Base-by-base conservation (phyloP, 2,329 filamentous ascomycete genomes). In the Ceratocystis ficicola region DNA sequence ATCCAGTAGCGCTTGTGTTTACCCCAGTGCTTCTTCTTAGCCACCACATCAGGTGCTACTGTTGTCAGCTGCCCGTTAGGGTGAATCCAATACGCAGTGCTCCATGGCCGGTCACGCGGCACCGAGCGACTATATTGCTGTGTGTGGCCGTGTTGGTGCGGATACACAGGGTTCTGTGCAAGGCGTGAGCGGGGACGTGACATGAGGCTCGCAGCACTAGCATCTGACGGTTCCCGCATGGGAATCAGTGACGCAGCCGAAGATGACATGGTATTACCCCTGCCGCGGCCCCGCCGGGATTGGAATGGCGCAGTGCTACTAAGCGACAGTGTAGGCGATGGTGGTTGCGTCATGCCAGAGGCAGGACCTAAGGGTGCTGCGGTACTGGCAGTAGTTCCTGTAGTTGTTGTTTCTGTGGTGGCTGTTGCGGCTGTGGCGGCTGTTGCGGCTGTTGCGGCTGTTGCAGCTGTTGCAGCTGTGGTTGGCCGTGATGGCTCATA, bases 1-100 rank as follows among this genome's bases (percentile, higher is more conserved):
- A 67, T 65, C 66, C 66, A 67, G 48, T 67, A 67, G 10, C 66
- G 63, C 63, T 67, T 67, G 8, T 63, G 62, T 55, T 59, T 67
- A 15, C 63, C 46, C 63, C 66, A 62, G 22, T 59, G 62, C 41
- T 63, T 65, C 36, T 59, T 57, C 44, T 62, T 63, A 8, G 52
- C 62, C 25, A 30, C 46, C 15, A 28, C 30, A 4, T 57, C 63
- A 28, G 22, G 22, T 17, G 62, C 65, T 28, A 28, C 46, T 8
- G 36, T 28, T 17, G 30, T 50, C 44, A 41, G 28, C 48, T 64
- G 63, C 10, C 59, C 65, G 6, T 36, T 55, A 2, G 66, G 66
- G 25, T 65, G 64, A 3, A 62, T 65, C 66, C 66, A 67, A 36
- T 67, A 67, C 22, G 66, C 62, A 15, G 66, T 41, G 46, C 63